Conservation (phyloP, 169 alveolate species). For the Babesia microti region DNA sequence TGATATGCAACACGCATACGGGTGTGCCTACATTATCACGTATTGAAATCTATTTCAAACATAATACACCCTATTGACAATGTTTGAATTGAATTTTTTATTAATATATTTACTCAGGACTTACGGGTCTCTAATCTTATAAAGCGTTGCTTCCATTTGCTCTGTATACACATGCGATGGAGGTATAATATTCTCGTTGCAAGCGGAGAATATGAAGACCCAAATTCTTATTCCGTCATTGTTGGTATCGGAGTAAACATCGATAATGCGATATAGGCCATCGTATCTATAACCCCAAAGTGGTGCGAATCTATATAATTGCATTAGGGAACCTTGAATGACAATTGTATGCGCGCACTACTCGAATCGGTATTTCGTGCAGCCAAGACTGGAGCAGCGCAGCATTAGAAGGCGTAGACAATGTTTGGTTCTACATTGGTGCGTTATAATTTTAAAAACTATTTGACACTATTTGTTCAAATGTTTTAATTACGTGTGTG, state of each 20-base stretch:
- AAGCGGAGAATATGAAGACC: constrained; percentile 19
- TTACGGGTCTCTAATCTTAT: constrained; percentile 1
- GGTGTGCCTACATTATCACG: too few relatives aligned
- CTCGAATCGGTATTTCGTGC: constrained; percentile 27
- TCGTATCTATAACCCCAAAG: constrained; percentile 37
- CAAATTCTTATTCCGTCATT: constrained; percentile 22
- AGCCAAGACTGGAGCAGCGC: constrained; percentile 25
- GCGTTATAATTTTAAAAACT: too few relatives aligned
- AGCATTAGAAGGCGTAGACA: constrained; percentile 9
- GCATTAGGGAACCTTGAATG: too few relatives aligned
- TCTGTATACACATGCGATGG: constrained; percentile 7
- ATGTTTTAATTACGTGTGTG: too few relatives aligned
- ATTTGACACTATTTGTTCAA: too few relatives aligned
- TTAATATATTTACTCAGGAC: constrained; percentile 3
- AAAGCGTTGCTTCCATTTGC: constrained; percentile 4
- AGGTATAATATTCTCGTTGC: constrained; percentile 21
- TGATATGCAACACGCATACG: too few relatives aligned
- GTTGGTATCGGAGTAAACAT: constrained; percentile 23
- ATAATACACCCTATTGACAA: too few relatives aligned
- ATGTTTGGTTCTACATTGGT: too few relatives aligned
- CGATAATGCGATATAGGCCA: constrained; percentile 39
- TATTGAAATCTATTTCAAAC: too few relatives aligned
- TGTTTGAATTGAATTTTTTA: constrained; percentile 1
- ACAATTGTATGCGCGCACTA: constrained; percentile 25
- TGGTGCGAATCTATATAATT: constrained; percentile 18